These are phyloP conservation scores for Termitomyces sp. DNA, from an alignment of 768 basidiomycete genomes.

Conservation along the genomic window DNA sequence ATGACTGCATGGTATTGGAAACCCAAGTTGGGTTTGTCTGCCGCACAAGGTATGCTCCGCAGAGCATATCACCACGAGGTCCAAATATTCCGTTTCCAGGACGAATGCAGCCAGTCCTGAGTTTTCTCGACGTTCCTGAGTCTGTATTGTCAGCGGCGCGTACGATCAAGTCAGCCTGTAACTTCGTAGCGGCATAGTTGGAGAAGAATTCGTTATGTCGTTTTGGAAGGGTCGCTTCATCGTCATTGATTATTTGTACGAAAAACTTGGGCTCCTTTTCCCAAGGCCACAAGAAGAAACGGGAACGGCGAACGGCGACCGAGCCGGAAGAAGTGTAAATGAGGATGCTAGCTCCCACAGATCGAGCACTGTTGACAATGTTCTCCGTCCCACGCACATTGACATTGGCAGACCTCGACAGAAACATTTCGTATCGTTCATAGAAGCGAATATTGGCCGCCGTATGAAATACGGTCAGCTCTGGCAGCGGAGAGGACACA, in stretches of 20 bases:
- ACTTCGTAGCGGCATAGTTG: slow-evolving; percentile 71
- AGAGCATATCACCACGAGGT: slow-evolving; percentile 67
- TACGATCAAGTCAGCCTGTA: slow-evolving; percentile 45
- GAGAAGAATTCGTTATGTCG: slow-evolving; percentile 65
- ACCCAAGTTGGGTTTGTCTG: slow-evolving; percentile 62
- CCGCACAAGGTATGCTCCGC: slow-evolving; percentile 57
- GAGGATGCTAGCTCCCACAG: slow-evolving; percentile 49
- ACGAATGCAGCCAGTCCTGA: slow-evolving; percentile 72
- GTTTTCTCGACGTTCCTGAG: slow-evolving; percentile 19
- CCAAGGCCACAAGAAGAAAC: slow-evolving; percentile 76
- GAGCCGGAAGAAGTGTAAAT: slow-evolving; percentile 76
- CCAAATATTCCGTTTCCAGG: slow-evolving; percentile 78
- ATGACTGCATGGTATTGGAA: slow-evolving; percentile 50
- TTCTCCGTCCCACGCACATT: slow-evolving; percentile 68
- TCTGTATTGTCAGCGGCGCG: slow-evolving; percentile 29
- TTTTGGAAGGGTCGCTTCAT: slow-evolving; percentile 45
- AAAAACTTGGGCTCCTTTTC: slow-evolving; percentile 50
- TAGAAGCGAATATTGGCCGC: slow-evolving; percentile 78
- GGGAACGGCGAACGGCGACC: slow-evolving; percentile 47
- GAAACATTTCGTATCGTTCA: slow-evolving; percentile 49
- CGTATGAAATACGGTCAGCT: slow-evolving; percentile 69
- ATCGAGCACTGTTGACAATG: slow-evolving; percentile 52
- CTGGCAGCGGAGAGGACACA: slow-evolving; percentile 15
- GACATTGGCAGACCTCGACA: slow-evolving; percentile 51
- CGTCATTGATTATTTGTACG: slow-evolving; percentile 62